A percentile compares a stretch with the other conserved stretches of the same genome.
Conservation (phyloP, 2,329 filamentous ascomycete species). For the Aureobasidium sp. region DNA sequence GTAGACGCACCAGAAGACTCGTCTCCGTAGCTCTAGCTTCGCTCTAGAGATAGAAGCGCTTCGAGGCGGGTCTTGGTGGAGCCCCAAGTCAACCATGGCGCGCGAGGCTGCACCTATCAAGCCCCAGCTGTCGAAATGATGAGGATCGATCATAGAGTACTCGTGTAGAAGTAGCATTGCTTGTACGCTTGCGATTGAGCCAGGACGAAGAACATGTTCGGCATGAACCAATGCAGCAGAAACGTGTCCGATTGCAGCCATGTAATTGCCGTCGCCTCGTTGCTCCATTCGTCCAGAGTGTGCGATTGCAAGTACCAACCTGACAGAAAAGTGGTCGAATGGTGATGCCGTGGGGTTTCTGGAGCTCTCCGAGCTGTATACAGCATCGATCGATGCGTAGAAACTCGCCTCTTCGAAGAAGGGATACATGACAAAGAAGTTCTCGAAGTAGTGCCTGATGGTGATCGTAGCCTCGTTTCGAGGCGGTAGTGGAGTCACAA, state of each 20-base stretch:
- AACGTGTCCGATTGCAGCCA: constrained; percentile 51
- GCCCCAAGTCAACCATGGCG: constrained; percentile 78
- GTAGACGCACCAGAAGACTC: constrained; percentile 86
- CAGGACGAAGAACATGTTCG: constrained; percentile 75
- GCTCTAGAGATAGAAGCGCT: constrained; percentile 58
- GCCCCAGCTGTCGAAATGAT: constrained; percentile 91
- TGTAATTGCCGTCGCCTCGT: constrained; percentile 54
- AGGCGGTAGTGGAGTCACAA: constrained; percentile 55
- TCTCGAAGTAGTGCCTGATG: constrained; percentile 76
- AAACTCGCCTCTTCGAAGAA: constrained; percentile 74
- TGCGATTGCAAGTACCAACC: constrained; percentile 80
- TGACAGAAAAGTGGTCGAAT: constrained; percentile 76
- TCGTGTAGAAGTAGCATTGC: constrained; percentile 77
- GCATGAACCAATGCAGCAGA: constrained; percentile 64
- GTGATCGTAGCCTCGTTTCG: constrained; percentile 59
- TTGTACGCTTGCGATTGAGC: constrained; percentile 77
- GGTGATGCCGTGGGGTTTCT: neutral
- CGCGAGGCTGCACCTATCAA: constrained; percentile 83
- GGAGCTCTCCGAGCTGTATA: constrained; percentile 45
- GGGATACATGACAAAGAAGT: constrained; percentile 71
- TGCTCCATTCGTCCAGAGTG: constrained; percentile 63
- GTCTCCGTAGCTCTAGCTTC: constrained; percentile 66
- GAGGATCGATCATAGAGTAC: constrained; percentile 82
- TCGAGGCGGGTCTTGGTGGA: constrained; percentile 81
- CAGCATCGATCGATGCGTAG: constrained; percentile 67